These are phyloP conservation scores for Wallacemonas sp. DNA, from an alignment of 208 protist genomes.

Conservation along the genomic window DNA sequence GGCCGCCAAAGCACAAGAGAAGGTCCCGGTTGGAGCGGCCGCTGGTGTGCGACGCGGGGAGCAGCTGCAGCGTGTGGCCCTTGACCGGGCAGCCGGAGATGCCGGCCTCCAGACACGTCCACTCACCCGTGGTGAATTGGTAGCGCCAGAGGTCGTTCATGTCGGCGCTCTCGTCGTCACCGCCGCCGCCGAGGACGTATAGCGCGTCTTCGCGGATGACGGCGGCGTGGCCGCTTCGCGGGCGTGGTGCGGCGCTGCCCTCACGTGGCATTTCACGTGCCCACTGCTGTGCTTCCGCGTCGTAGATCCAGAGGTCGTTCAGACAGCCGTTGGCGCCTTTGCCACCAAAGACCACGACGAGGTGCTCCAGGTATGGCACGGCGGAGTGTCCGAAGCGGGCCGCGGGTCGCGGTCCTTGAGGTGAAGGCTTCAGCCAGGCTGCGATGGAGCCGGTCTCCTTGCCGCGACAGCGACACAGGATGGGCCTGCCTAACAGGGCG, in stretches of 20 bases:
- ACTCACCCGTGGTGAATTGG: slow-evolving; percentile 14
- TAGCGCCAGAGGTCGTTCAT: slow-evolving; percentile 45
- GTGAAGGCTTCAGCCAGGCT: background rate
- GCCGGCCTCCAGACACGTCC: slow-evolving; percentile 25
- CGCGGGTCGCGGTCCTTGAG: slow-evolving; percentile 13
- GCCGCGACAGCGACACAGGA: background rate
- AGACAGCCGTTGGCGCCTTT: slow-evolving; percentile 34
- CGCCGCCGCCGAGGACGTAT: slow-evolving; percentile 49
- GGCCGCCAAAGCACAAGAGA: slow-evolving; percentile 51
- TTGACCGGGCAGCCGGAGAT: slow-evolving; percentile 33
- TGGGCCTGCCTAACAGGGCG: background rate
- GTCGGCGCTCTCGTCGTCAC: slow-evolving; percentile 25
- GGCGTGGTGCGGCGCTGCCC: slow-evolving; percentile 14
- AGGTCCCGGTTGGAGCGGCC: slow-evolving; percentile 33
- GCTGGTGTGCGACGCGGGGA: slow-evolving; percentile 32
- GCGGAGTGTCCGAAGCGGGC: slow-evolving; percentile 71
- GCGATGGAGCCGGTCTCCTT: background rate
- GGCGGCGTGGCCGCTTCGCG: slow-evolving; percentile 47
- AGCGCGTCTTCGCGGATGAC: slow-evolving; percentile 33
- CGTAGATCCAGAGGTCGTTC: slow-evolving; percentile 48
- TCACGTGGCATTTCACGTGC: background rate
- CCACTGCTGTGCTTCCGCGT: slow-evolving; percentile 22
- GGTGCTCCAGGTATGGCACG: slow-evolving; percentile 38
- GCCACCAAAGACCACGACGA: slow-evolving; percentile 65
- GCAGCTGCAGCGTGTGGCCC: slow-evolving; percentile 48